Percentiles rank a stretch among this genome's conserved stretches.
These are phyloP conservation scores for Wickerhamomyces queroliae DNA, from an alignment of 805 yeast species.

Conservation along the genomic window DNA sequence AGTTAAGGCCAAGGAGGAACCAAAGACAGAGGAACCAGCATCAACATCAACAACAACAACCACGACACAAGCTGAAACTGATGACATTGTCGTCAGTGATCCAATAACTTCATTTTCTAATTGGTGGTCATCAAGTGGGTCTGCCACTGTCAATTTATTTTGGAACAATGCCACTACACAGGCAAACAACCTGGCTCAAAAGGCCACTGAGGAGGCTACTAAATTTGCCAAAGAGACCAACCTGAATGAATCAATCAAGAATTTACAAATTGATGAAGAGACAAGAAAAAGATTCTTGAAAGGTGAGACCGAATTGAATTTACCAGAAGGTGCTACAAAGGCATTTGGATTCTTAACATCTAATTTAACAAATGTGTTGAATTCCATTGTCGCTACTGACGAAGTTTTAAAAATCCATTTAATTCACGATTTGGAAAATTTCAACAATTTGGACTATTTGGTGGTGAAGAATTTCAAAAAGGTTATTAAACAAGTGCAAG, in stretches of 20 bases:
- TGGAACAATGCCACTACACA: conserved; percentile 62
- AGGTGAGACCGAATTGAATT: conserved; percentile 21
- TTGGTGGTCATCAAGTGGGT: conserved; percentile 75
- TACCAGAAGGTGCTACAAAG: conserved; percentile 22
- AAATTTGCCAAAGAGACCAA: conserved; percentile 26
- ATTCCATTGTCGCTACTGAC: conserved; percentile 25
- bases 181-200: conserved; percentile 35
- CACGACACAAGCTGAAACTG: conserved; percentile 17
- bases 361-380: conserved; percentile 33
- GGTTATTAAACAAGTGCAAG: conserved; percentile 73
- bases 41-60: conserved; percentile 1
- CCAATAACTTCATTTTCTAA: conserved; percentile 61
- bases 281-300: conserved; percentile 27
- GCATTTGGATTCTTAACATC: conserved; percentile 18
- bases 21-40: conserved; percentile 11
- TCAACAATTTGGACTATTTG: conserved; percentile 39
- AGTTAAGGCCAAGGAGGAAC: conserved; percentile 10
- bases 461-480: conserved; percentile 50
- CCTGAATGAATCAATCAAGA: conserved; percentile 16
- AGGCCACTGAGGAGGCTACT: conserved; percentile 27
- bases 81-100: conserved; percentile 32
- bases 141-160: conserved; percentile 54
- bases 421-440: conserved; percentile 61
- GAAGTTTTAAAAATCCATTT: conserved; percentile 58
- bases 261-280: conserved; percentile 21